Conservation (phyloP, 805 yeast genomes). For the Pichia gijzeniarum region DNA sequence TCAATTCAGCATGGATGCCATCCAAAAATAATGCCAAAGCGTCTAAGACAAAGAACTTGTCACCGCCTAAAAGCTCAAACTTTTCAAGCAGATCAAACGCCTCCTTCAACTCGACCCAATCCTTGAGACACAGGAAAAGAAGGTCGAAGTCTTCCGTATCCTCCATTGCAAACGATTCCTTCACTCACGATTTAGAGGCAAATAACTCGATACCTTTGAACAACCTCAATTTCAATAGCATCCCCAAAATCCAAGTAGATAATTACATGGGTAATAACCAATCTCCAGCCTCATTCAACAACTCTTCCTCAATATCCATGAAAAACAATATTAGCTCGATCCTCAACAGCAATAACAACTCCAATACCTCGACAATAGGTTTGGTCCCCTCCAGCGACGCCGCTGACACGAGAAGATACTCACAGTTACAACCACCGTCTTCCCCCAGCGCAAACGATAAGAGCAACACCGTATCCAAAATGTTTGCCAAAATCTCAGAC, state of each 20-base stretch:
- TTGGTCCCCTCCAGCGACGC: too few species aligned
- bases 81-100: not conserved
- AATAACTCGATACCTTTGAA: slow-evolving; percentile 11
- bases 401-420: too few species aligned
- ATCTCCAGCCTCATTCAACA: not conserved
- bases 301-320: too few species aligned
- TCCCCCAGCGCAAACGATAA: not conserved
- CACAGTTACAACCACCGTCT: not conserved
- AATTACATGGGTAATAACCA: not conserved
- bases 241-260: slow-evolving; percentile 5
- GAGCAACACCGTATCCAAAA: not conserved
- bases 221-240: slow-evolving; percentile 6
- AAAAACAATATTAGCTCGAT: too few species aligned
- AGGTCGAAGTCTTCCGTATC: not conserved
- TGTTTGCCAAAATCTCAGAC: slow-evolving; percentile 8
- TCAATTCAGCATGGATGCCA: slow-evolving; percentile 11
- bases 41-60: not conserved
- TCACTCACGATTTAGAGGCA: slow-evolving; percentile 12
- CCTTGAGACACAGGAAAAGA: slow-evolving; percentile 7
- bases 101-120: not conserved
- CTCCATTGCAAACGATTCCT: slow-evolving; percentile 1
- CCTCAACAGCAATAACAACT: too few species aligned
- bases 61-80: slow-evolving; percentile 6
- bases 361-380: too few species aligned
- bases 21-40: not conserved